Conservation (phyloP, 148 eudicot species). For the Persicaria tinctoria region DNA sequence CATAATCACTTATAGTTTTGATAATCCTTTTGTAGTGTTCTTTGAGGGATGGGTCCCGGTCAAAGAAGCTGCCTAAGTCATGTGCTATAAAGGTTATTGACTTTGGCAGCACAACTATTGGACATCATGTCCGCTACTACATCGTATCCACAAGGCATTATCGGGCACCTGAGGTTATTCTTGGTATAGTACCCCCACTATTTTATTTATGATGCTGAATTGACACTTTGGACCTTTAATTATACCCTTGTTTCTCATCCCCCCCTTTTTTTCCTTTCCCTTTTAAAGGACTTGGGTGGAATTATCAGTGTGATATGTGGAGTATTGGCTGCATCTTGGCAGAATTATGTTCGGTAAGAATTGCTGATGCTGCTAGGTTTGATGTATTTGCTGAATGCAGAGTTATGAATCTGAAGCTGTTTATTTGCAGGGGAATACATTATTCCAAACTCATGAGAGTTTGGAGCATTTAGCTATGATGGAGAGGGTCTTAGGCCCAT, state of each 20-base stretch:
- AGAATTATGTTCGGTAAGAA: slow-evolving; percentile 55
- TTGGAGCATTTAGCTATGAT: slow-evolving; percentile 49
- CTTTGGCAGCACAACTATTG: slow-evolving; percentile 64
- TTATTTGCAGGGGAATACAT: slow-evolving; percentile 16
- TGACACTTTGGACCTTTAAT: not conserved
- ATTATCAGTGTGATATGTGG: slow-evolving; percentile 65
- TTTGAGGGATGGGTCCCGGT: slow-evolving; percentile 34
- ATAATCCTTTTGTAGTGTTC: slow-evolving; percentile 29
- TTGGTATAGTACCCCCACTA: slow-evolving; percentile 28
- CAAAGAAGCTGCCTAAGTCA: slow-evolving; percentile 55
- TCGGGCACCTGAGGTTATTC: slow-evolving; percentile 66
- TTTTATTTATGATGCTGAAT: not conserved
- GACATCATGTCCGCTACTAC: slow-evolving; percentile 40
- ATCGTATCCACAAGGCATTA: slow-evolving; percentile 64
- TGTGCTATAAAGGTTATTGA: slow-evolving; percentile 63
- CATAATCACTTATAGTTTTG: slow-evolving; percentile 6
- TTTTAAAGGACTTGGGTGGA: slow-evolving; percentile 57
- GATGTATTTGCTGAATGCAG: not conserved
- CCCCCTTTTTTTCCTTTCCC: slow-evolving; percentile 1
- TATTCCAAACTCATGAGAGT: slow-evolving; percentile 12
- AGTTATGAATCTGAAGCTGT: not conserved
- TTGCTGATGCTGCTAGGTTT: slow-evolving; percentile 9
- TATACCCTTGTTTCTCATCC: not conserved
- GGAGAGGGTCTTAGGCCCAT: slow-evolving; percentile 55
- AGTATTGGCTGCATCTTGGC: slow-evolving; percentile 58